Evolutionary conservation across 306 rosid genomes (phyloP).

Genomic region (Ochetophila trinervis): DNA sequence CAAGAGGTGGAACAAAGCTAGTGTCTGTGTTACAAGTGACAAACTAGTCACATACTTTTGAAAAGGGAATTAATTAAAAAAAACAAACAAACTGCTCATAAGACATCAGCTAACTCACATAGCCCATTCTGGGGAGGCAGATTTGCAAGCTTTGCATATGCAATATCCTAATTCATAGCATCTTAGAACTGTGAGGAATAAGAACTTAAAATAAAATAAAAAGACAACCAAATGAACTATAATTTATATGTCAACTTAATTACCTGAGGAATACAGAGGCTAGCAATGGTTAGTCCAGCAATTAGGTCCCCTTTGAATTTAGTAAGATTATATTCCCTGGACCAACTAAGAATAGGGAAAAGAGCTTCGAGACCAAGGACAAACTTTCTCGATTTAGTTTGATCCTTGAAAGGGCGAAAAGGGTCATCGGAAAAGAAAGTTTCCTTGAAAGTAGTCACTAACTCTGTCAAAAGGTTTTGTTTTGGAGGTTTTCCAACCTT

Average conservation of each 20-base stretch:
- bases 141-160: constrained; percentile 38
- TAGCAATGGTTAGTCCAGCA: constrained; percentile 36
- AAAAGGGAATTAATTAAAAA: background rate
- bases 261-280: constrained; percentile 44
- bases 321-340: constrained; percentile 18
- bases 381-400: constrained; percentile 5
- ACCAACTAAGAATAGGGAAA: constrained; percentile 34
- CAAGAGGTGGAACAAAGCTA: constrained; percentile 41
- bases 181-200: background rate
- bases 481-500: constrained; percentile 33
- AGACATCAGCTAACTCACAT: constrained; percentile 20
- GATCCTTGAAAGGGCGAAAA: constrained; percentile 32
- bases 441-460: constrained; percentile 22
- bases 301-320: constrained; percentile 32
- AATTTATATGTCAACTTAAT: background rate
- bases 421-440: constrained; percentile 37
- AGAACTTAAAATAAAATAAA: background rate
- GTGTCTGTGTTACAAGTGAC: constrained; percentile 22
- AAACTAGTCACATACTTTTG: background rate
- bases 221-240: background rate
- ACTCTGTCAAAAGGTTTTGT: constrained; percentile 27
- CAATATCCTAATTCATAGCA: constrained; percentile 29
- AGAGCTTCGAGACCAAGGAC: constrained; percentile 21
- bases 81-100: background rate
- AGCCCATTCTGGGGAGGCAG: constrained; percentile 28